Base-by-base conservation (phyloP, 768 basidiomycete species). In the Lentinula boryana region DNA sequence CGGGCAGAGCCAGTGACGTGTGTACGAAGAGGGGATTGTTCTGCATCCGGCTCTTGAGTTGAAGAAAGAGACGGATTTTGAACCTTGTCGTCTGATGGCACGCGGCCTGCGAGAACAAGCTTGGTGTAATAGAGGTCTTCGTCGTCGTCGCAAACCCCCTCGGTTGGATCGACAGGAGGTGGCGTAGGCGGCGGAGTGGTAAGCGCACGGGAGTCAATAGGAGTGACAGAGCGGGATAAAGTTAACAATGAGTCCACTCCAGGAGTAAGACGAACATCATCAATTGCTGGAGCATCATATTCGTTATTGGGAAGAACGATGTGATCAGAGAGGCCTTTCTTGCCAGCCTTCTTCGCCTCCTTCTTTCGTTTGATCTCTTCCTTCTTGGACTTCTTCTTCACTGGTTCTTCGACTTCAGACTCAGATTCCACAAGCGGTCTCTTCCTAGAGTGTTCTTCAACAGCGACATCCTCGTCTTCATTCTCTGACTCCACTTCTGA, bases 1-100 rank as follows among this genome's bases (percentile, higher is more conserved):
- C 96, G 85, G 16, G 94, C 93, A 35, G 91, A 89, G 23, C 95
- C 95, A 1, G 90, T 89, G 53, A 84, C 65, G 69, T 96, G 94
- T 57, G 85, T 86, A 40, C 89, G 86, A 73, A 86, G 84, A 18
- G 68, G 35, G 53, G 64, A 67, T 63, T 60, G 65, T 40, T 63
- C 67, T 61, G 63, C 12, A 43, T 66, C 58, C 58, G 64, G 65
- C 40, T 68, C 68, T 31, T 64, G 62, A 1, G 61, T 62, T 8
- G 69, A 64, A 21, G 71, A 65, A 56, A 73, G 69, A 18, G 65
- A 63, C n/a, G 68, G 68, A 4, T 63, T 64, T 16, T 32, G 5
- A n/a, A 32, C 31, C 15, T 72, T 67, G 23, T 69, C 67, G 5
- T 58, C 60, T 13, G 23, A n/a, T 9, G 56, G 50, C 12, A 43